Evolutionary conservation across 139 green algal species (phyloP), one percentile per base, ranked within the genome.

Genomic region (Chlamydomonas applanata): DNA sequence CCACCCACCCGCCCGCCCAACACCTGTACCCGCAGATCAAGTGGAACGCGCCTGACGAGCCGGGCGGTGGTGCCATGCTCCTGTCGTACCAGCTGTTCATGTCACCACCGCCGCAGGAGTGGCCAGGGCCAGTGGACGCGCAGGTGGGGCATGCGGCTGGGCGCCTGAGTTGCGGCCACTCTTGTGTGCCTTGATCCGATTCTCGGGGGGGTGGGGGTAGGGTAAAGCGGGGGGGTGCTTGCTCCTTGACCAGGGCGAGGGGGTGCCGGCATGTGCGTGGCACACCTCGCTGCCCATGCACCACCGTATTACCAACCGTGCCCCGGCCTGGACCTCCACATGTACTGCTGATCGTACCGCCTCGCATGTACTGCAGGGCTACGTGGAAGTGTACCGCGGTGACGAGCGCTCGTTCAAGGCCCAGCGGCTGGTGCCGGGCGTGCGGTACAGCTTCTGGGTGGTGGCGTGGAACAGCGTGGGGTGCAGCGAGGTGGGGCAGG

Each of bases 31-130:
- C 75, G 82, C 79, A 93, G 86, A 75, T 93, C 29, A 89, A 91
- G 65, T 93, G 88, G 86, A 66, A 36, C 17, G 59, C 83, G 35
- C 89, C 89, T 0, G 82, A 89, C 54, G 89, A 94, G 59, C 86
- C 83, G 40, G 89, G 88, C 20, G 89, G 89, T 11, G 60, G 76
- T 17, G 40, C 46, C 11, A 84, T 89, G 46, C 62, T 74, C 16
- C 71, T 82, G 13, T 53, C 62, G 5, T 93, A 92, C 64, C 69
- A 83, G 40, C 71, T 86, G 68, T 69, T 92, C 33, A 45, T 52
- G n/a, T 82, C 85, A 3, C 59, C 72, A n/a, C 86, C 79, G 0
- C 44, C 66, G n/a, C 40, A 34, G 17, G 74, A 17, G 36, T 64
- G 71, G 71, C 11, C 59, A 4, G 59, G 59, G 4, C 20, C 59